phyloP scores from a whole-genome alignment of 257 asterid species.

The Plectranthus barbatus region DNA sequence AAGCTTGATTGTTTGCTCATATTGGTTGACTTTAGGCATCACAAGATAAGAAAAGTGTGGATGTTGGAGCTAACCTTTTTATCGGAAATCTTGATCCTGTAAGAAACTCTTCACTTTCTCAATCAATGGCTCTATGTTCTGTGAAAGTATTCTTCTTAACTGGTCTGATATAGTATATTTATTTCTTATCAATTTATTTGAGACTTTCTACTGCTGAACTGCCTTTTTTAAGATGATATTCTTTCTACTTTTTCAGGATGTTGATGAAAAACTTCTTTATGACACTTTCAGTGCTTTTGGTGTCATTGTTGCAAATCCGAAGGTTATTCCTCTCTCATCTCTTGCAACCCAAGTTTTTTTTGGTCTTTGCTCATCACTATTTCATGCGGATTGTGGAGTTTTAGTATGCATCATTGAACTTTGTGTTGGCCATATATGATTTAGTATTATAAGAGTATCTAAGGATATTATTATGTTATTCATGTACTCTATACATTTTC shows the following conservation, averaged over 20 bases:
- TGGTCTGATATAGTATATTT: not conserved
- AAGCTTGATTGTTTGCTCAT: not conserved
- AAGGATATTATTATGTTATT: not conserved
- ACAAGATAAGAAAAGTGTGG: slow-evolving; percentile 93
- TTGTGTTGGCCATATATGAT: not conserved
- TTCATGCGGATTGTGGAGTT: too few relatives aligned
- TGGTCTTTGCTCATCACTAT: not conserved
- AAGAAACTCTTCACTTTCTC: slow-evolving; percentile 24
- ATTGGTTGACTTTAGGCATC: slow-evolving; percentile 56
- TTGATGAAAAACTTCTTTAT: slow-evolving; percentile 91
- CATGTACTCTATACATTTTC: not conserved
- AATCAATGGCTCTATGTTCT: not conserved
- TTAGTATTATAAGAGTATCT: not conserved
- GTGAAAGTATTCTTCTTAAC: not conserved
- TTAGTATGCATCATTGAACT: not conserved
- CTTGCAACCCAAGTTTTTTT: not conserved
- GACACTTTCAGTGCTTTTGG: slow-evolving; percentile 96
- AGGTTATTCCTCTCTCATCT: slow-evolving; percentile 36
- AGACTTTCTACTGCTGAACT: not conserved
- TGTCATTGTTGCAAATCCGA: slow-evolving; percentile 88
- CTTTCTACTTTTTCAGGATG: slow-evolving; percentile 58
- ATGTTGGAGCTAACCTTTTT: slow-evolving; percentile 95
- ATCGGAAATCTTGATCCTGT: slow-evolving; percentile 97
- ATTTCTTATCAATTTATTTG: not conserved
- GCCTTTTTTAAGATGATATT: not conserved